Conservation (phyloP, 768 basidiomycete species). For the Kwoniella dendrophila region DNA sequence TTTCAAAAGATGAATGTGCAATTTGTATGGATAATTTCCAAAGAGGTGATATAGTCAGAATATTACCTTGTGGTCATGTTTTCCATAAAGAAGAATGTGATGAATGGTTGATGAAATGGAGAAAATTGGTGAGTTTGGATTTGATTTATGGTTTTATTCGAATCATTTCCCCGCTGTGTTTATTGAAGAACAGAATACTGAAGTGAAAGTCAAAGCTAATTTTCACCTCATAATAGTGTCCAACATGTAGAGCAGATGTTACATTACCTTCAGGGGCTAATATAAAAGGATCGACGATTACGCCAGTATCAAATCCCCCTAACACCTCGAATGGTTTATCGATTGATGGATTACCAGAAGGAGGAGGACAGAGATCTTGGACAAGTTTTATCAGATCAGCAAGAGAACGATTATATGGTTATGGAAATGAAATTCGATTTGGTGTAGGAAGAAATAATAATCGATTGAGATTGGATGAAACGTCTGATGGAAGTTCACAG, state of each 20-base stretch:
- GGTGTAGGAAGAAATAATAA: conserved; percentile 6
- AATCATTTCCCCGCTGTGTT: background rate
- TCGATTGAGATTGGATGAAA: no score
- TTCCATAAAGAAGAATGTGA: conserved; percentile 91
- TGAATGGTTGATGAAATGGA: conserved; percentile 86
- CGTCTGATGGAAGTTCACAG: no score
- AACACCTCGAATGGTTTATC: background rate
- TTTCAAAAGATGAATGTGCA: conserved; percentile 80
- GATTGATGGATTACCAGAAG: background rate
- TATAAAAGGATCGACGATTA: conserved; percentile 28
- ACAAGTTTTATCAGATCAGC: conserved; percentile 8
- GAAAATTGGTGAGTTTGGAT: conserved; percentile 74
- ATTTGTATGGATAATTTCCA: conserved; percentile 88
- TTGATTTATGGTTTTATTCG: background rate
- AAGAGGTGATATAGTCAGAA: conserved; percentile 84
- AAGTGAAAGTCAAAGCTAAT: background rate
- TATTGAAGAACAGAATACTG: background rate
- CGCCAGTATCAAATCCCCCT: conserved; percentile 24
- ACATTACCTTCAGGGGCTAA: conserved; percentile 58
- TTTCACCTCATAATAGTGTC: conserved; percentile 71
- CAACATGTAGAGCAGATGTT: conserved; percentile 89
- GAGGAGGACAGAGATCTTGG: conserved; percentile 4
- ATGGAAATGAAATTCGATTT: background rate
- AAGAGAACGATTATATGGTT: conserved; percentile 10
- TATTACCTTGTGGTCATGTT: conserved; percentile 90